phyloP scores from a whole-genome alignment of 495 filamentous ascomycete species.

The Chlorociboria aeruginascens region DNA sequence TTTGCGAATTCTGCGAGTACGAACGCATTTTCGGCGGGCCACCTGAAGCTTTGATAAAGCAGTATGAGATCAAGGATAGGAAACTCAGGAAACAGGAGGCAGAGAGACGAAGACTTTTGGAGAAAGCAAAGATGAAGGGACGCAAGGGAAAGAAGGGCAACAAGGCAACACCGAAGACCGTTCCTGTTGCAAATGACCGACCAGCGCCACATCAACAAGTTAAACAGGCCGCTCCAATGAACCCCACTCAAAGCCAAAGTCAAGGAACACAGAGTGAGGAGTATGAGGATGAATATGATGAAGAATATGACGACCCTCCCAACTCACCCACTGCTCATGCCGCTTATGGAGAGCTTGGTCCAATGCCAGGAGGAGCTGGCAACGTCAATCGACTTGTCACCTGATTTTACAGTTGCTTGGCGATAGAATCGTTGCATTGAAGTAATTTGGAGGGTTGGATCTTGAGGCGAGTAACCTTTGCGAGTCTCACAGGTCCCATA shows the following conservation, averaged over 20 bases:
- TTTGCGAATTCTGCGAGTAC: slow-evolving; percentile 89
- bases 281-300: slow-evolving; percentile 41
- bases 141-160: slow-evolving; percentile 65
- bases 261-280: slow-evolving; percentile 41
- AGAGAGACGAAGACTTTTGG: slow-evolving; percentile 72
- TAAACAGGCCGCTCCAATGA: slow-evolving; percentile 30
- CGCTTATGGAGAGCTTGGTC: not conserved
- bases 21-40: slow-evolving; percentile 75
- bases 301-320: slow-evolving; percentile 28
- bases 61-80: slow-evolving; percentile 91
- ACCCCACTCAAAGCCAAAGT: slow-evolving; percentile 22
- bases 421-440: too few species aligned
- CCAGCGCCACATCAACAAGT: slow-evolving; percentile 24
- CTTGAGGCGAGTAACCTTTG: too few species aligned
- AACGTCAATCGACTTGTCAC: not conserved
- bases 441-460: too few species aligned
- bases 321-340: slow-evolving; percentile 5
- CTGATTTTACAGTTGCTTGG: not conserved
- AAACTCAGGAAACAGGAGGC: slow-evolving; percentile 68
- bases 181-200: slow-evolving; percentile 27
- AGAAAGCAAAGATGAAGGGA: slow-evolving; percentile 93
- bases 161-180: slow-evolving; percentile 47
- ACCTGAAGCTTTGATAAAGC: slow-evolving; percentile 72
- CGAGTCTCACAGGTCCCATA: too few species aligned
- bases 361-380: not conserved